Evolutionary conservation across 192 early-diverging fungal genomes (phyloP).

Genomic region (Podila epicladia): DNA sequence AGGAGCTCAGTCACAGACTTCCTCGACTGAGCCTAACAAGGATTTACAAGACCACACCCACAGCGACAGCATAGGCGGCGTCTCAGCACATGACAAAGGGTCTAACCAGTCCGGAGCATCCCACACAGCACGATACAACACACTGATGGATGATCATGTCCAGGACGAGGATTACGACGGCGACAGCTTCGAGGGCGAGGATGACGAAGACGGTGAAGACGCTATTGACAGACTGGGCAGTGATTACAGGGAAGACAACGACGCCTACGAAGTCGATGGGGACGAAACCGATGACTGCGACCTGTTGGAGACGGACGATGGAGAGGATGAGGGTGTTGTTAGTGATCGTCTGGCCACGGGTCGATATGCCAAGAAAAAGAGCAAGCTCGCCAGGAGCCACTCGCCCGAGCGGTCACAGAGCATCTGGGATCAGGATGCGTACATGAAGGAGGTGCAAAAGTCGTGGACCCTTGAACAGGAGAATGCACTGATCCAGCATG

Average conservation of each 20-base stretch:
- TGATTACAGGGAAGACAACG: neutral
- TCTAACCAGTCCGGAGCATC: neutral
- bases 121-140: neutral
- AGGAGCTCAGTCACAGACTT: neutral
- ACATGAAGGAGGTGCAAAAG: slow-evolving; percentile 4
- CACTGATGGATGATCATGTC: neutral
- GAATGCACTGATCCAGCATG: slow-evolving; percentile 36
- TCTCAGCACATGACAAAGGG: neutral
- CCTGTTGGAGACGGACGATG: neutral
- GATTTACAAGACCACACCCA: neutral
- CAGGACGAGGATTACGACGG: slow-evolving; percentile 1
- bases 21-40: neutral
- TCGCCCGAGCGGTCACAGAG: neutral
- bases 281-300: slow-evolving; percentile 14
- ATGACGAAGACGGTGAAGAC: neutral
- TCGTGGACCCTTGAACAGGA: slow-evolving; percentile 26
- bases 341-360: slow-evolving; percentile 4
- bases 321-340: slow-evolving; percentile 3
- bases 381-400: neutral
- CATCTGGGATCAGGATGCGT: slow-evolving; percentile 14
- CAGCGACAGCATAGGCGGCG: neutral
- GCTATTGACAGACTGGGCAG: neutral
- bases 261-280: neutral
- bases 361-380: slow-evolving; percentile 2
- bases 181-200: neutral